Conservation (phyloP, 345 rosid genomes). For the Noccaea bulbosa region DNA sequence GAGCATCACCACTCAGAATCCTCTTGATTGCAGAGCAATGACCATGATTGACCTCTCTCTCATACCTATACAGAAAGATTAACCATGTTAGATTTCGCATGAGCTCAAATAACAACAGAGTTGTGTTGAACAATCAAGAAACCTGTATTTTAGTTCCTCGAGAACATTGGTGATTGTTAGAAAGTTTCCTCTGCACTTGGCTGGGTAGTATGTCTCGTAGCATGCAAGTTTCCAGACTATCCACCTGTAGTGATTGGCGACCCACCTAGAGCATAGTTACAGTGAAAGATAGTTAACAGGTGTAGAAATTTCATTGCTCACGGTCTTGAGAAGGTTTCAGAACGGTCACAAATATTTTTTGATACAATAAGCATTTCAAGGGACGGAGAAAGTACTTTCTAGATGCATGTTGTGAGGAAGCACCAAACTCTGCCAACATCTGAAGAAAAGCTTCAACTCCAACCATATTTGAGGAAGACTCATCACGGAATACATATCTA, state of each 20-base stretch:
- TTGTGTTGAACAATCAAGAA: constrained; percentile 16
- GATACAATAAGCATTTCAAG: constrained; percentile 22
- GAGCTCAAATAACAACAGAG: constrained; percentile 15
- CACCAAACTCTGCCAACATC: constrained; percentile 72
- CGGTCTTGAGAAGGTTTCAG: too few relatives aligned
- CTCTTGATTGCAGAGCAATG: constrained; percentile 88
- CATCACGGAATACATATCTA: constrained; percentile 59
- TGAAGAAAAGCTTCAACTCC: constrained; percentile 63
- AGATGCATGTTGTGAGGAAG: constrained; percentile 62
- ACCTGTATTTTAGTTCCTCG: constrained; percentile 97
- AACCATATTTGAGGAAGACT: constrained; percentile 53
- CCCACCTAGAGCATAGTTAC: constrained; percentile 66
- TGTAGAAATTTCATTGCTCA: not conserved
- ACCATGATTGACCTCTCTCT: constrained; percentile 91
- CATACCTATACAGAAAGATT: constrained; percentile 61
- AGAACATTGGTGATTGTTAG: constrained; percentile 78
- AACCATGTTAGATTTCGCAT: constrained; percentile 32
- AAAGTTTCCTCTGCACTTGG: constrained; percentile 60
- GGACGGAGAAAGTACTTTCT: constrained; percentile 57
- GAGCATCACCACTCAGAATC: constrained; percentile 84
- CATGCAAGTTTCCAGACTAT: constrained; percentile 92
- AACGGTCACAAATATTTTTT: not conserved
- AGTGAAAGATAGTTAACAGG: constrained; percentile 16
- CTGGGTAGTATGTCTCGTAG: constrained; percentile 69
- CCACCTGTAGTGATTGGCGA: constrained; percentile 87